Evolutionary conservation across 2,329 filamentous ascomycete genomes (phyloP), one percentile per base, ranked within the genome.

Genomic region (Dactylellina sp.): DNA sequence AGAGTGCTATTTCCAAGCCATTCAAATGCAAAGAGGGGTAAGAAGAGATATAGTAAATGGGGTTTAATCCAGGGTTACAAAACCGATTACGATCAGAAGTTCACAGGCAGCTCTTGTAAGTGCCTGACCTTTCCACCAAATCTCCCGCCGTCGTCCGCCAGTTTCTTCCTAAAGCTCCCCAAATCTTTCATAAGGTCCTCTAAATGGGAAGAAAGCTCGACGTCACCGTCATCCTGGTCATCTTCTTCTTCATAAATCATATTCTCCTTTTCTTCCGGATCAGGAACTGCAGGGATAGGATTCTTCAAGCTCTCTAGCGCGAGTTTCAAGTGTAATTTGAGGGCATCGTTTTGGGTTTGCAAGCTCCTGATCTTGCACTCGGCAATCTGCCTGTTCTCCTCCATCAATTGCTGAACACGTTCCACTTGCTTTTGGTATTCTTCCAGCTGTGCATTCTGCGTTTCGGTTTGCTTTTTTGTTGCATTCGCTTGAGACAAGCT

Each of bases 331-430:
- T 99, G 95, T 71, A 95, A 85, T 75, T 93, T 86, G 78, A 98
- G 82, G 0, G 93, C 91, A 79, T 97, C 94, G 76, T 97, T 97
- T 83, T 99, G 88, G 0, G 91, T 93, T 81, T 91, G 90, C 61
- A 99, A 83, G 76, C 90, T 92, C 77, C 92, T 89, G 80, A 99
- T 97, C 85, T 97, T 97, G 83, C 91, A 92, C 80, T 98, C 94
- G 28, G 91, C 89, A 12, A 98, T 91, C 81, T 96, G 90, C 72
- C 90, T 88, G 76, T 89, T 90, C 83, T 99, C 95, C 81, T 98
- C 93, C 93, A 97, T 97, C 81, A 96, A 87, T 71, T 93, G 89
- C 81, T 98, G 93, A 90, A 99, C 93, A 65, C 90, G 88, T 52
- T 88, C 86, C 16, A 99, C 95, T 79, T 93, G 91, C 76, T 89